Base-by-base conservation (phyloP, 1,284 basidiomycete genomes). In the Cryptococcus sp. region DNA sequence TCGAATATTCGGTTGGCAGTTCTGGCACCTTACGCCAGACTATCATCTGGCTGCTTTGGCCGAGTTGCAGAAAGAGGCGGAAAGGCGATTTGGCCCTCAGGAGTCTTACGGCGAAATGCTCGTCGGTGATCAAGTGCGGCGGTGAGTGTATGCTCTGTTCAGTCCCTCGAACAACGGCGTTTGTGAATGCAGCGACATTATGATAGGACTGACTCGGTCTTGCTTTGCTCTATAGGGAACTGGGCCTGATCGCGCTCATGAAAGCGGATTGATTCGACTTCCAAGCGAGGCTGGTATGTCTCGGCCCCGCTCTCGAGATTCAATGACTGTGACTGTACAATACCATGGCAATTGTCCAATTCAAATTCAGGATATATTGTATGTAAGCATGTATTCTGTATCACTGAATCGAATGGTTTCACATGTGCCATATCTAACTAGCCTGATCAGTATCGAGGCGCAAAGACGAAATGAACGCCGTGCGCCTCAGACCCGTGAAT, bases 11-110 rank as follows among this genome's bases (percentile, higher is more conserved):
- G 13, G 8, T 49, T 47, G 10, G 5, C 57, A 77, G 81, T 95
- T 95, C 81, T 93, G 88, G 87, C 91, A 93, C 70, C 82, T 95
- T 37, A 91, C 88, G 0, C 91, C 89, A 3, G 92, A 94, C 74
- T 87, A 84, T 63, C 84, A 87, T 54, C 82, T 93, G 19, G 79
- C 74, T 1, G 85, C 89, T 3, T 83, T 91, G 16, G 81, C 84
- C 1, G 69, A 75, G 0, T 79, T 93, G 70, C 76, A 52, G 55
- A 66, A 58, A 73, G 78, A 81, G 43, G 77, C 73, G 29, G 71
- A 72, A 49, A 59, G 62, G 40, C 63, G 70, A 7, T 77, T 76
- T 59, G 78, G 75, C 16, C 58, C 66, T 6, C 74, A 79, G 52
- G 76, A 76, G 37, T 81, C 80, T 1, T 93, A 93, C 67, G 83